Evolutionary conservation across 352 stramenopile genomes (phyloP), one percentile per base, ranked within the genome.

Genomic region (Globisporangium yorkense): DNA sequence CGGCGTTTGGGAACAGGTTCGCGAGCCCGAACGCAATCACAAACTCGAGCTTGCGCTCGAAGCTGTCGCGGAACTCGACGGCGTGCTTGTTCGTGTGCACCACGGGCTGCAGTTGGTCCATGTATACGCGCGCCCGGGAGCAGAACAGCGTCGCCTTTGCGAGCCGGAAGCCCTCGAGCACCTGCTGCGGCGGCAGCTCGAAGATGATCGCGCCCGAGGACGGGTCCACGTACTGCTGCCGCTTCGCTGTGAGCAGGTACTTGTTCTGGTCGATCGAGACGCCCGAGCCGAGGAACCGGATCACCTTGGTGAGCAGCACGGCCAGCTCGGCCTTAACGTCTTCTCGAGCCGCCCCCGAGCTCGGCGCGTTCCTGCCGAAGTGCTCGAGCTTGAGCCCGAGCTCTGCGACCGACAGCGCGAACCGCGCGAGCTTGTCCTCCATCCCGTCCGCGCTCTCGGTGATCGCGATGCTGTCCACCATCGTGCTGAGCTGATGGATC

Each of bases 221-320:
- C 1, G 66, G 54, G 35, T 81, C 72, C 0, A 74, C 70, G n/a
- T 39, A 56, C n/a, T 75, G 66, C 20, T 54, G 27, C 13, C 68
- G 60, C 33, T 65, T 78, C 0, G 54, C 63, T 7, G 65, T 64
- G 3, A 88, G 48, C 54, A 88, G 62, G 51, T 83, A 88, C 31
- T 77, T 78, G 62, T 84, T 88, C 52, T 87, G 73, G 35, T 88
- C 78, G 40, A 88, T 83, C 6, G 72, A 62, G 1, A 88, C 76
- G 0, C 74, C 67, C 0, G 78, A 74, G 5, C 74, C 76, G 3
- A 88, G 59, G 55, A 88, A 88, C 2, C 75, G 78, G 7, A 85
- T 68, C 39, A 83, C 59, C 41, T 84, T 85, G 12, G 74, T 65
- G 6, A 88, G 51, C 37, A 85, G 53, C 46, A 84, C 54, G 1